A percentile compares a stretch with the other conserved stretches of the same genome.
These are phyloP conservation scores for Colletotrichum magnum DNA, from an alignment of 2,329 filamentous ascomycete genomes.

Conservation along the genomic window DNA sequence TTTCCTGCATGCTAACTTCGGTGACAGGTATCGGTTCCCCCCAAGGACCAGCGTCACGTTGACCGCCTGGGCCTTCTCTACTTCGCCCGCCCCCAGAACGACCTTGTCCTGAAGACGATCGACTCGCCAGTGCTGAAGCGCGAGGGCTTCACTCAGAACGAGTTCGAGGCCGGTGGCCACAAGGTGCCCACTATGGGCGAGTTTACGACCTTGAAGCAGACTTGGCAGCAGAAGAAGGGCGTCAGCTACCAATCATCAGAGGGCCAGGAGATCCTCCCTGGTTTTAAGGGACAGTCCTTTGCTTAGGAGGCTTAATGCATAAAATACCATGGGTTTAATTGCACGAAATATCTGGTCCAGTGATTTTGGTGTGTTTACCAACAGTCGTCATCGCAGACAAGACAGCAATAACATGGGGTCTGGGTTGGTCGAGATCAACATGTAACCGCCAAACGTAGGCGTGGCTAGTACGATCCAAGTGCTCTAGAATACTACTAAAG, in stretches of 20 bases:
- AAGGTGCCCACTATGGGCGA: constrained; percentile 53
- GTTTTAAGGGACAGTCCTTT: constrained; percentile 49
- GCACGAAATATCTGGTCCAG: too few relatives aligned
- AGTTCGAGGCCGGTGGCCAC: constrained; percentile 53
- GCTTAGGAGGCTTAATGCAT: neutral
- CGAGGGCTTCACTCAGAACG: constrained; percentile 52
- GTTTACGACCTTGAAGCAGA: constrained; percentile 54
- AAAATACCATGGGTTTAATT: too few relatives aligned
- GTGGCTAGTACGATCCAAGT: too few relatives aligned
- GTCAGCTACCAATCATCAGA: constrained; percentile 45
- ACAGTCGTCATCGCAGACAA: too few relatives aligned
- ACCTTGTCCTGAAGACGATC: constrained; percentile 53
- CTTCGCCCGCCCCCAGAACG: constrained; percentile 62
- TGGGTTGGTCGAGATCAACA: too few relatives aligned
- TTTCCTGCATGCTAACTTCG: neutral
- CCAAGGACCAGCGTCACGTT: constrained; percentile 58
- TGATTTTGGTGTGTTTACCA: too few relatives aligned
- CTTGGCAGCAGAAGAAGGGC: constrained; percentile 53
- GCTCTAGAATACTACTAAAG: too few relatives aligned
- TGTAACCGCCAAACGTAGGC: too few relatives aligned
- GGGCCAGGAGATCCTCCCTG: constrained; percentile 52
- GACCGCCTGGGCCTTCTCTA: constrained; percentile 65
- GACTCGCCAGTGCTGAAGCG: constrained; percentile 55
- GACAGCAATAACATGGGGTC: too few relatives aligned
- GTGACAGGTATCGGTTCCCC: constrained; percentile 52